Percentiles rank a stretch among this genome's conserved stretches.
These are phyloP conservation scores for Yarrowia bubula DNA, from an alignment of 805 yeast genomes.

Conservation along the genomic window DNA sequence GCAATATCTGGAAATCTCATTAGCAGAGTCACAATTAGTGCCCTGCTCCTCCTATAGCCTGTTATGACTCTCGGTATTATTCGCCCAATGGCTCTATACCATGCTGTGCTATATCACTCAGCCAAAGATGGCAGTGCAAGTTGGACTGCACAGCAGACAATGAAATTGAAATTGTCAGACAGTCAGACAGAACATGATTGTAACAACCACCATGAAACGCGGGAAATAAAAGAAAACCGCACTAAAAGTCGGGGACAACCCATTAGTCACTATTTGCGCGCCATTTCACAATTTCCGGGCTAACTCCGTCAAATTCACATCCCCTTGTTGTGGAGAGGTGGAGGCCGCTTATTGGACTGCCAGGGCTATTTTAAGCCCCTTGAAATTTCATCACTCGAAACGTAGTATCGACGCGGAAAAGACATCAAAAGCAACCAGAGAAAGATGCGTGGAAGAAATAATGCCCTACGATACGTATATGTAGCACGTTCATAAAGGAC, in stretches of 20 bases:
- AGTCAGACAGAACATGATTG: neutral
- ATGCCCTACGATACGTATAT: no score
- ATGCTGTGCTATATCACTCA: no score
- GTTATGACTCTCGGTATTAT: no score
- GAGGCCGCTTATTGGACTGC: no score
- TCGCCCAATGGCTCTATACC: no score
- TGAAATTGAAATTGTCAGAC: no score
- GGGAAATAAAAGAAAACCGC: neutral
- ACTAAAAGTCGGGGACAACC: neutral
- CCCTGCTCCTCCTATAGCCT: no score
- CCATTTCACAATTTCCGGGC: neutral
- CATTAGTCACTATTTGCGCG: neutral
- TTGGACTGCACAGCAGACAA: neutral
- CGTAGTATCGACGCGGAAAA: neutral
- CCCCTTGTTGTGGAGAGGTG: neutral
- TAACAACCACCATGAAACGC: no score
- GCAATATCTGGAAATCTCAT: no score
- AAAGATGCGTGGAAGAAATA: no score
- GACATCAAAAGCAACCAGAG: neutral
- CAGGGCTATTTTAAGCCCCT: constrained; percentile 2
- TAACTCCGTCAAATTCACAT: constrained; percentile 16
- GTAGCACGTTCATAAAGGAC: no score
- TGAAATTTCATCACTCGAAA: neutral
- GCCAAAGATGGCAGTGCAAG: constrained; percentile 1
- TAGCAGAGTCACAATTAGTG: no score